These are phyloP conservation scores for Choiromyces venosus DNA, from an alignment of 495 filamentous ascomycete genomes.

Conservation along the genomic window DNA sequence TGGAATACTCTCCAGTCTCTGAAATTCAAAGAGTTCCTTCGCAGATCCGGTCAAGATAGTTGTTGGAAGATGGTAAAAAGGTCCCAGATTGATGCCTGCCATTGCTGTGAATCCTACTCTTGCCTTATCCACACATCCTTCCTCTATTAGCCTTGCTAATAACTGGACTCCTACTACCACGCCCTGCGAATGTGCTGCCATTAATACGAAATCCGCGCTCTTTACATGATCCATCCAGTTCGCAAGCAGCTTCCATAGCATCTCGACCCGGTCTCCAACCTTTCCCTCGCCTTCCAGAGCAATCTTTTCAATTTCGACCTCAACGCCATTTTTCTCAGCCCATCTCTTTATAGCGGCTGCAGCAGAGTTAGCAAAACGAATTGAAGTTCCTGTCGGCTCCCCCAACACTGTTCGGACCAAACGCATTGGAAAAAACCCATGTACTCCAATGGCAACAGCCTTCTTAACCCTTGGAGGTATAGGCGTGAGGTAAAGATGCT, in stretches of 20 bases:
- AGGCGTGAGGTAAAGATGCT: constrained; percentile 67
- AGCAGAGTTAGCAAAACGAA: constrained; percentile 84
- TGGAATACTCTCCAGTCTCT: constrained; percentile 67
- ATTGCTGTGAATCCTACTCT: constrained; percentile 37
- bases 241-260: constrained; percentile 86
- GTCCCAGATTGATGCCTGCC: constrained; percentile 88
- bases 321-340: constrained; percentile 62
- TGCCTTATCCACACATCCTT: constrained; percentile 39
- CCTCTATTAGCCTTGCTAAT: constrained; percentile 78
- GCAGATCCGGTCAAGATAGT: constrained; percentile 77
- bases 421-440: constrained; percentile 86
- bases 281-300: constrained; percentile 97
- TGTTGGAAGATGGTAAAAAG: constrained; percentile 63
- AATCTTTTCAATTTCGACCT: constrained; percentile 76
- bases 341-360: constrained; percentile 78
- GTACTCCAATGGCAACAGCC: constrained; percentile 86
- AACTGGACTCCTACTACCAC: constrained; percentile 91
- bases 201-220: constrained; percentile 77
- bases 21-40: constrained; percentile 89
- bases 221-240: constrained; percentile 93
- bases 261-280: constrained; percentile 79
- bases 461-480: constrained; percentile 67
- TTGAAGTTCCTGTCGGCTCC: constrained; percentile 90
- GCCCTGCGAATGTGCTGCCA: constrained; percentile 91
- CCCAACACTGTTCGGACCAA: constrained; percentile 80